Evolutionary conservation across 2,329 filamentous ascomycete genomes (phyloP).

Genomic region (Fusarium paranaense): DNA sequence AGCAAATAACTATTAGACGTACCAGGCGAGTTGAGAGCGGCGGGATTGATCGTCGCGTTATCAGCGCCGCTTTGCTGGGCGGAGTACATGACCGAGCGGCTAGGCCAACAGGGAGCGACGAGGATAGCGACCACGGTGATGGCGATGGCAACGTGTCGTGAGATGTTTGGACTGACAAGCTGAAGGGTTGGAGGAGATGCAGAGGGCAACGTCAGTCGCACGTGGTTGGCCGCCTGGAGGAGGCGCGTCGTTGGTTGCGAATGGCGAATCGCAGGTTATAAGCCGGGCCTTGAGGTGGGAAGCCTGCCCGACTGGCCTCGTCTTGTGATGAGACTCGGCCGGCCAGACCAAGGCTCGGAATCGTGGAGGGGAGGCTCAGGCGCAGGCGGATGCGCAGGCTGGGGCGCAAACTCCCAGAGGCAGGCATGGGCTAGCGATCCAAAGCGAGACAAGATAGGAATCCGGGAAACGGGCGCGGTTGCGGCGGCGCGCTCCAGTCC

Average conservation of each 20-base stretch:
- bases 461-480: constrained; percentile 23
- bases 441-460: constrained; percentile 36
- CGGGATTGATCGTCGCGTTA: constrained; percentile 91
- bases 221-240: constrained; percentile 60
- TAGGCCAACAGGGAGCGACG: constrained; percentile 40
- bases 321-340: constrained; percentile 38
- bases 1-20: constrained; percentile 51
- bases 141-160: constrained; percentile 71
- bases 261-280: constrained; percentile 43
- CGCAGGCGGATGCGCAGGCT: constrained; percentile 9
- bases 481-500: constrained; percentile 8
- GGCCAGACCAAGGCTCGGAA: constrained; percentile 33
- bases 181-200: constrained; percentile 55
- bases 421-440: constrained; percentile 17
- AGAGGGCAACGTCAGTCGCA: constrained; percentile 58
- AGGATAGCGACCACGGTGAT: constrained; percentile 39
- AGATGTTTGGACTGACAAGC: constrained; percentile 65
- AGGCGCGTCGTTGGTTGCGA: constrained; percentile 40
- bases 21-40: constrained; percentile 85
- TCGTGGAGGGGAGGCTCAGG: constrained; percentile 25
- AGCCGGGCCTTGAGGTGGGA: constrained; percentile 33
- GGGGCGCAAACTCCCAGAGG: constrained; percentile 29
- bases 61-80: constrained; percentile 77
- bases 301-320: constrained; percentile 25
- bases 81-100: constrained; percentile 52